Base-by-base conservation (phyloP, 257 asterid genomes). In the Petunia axillaris region DNA sequence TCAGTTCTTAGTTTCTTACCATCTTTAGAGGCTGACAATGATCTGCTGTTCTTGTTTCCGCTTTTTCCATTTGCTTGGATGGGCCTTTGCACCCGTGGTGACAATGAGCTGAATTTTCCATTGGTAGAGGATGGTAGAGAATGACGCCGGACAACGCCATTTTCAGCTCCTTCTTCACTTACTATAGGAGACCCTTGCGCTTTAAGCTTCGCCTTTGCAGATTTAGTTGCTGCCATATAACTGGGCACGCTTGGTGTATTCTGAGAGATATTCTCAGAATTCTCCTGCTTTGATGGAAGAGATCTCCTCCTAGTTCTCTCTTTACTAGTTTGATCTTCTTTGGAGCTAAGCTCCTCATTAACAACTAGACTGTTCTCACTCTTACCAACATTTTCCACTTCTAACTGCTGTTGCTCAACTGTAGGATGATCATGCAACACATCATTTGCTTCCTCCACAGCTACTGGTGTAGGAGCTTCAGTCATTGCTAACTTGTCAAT, bases 141-240 rank as follows among this genome's bases (percentile, higher is more conserved):
- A 89, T 93, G 97, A 44, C 98, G 93, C 6, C 98, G 88, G 14
- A 80, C 81, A 58, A 82, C 79, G 48, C 86, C 90, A 85, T 86
- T 82, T 73, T 90, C 96, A 64, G 84, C 76, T 25, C 64, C 92
- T n/a, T 91, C 96, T 81, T 89, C 99, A 58, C 62, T 87, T 55
- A 85, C n/a, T 82, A 85, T 91, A 8, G 86, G 65, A 77, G 96
- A 77, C 6, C 90, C 97, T 82, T 94, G 97, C 60, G 93, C 89
- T 89, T 93, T 91, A 65, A 95, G 99, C 90, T 93, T 95, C 44
- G 98, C 99, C 86, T 93, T 95, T 25, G 97, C 99, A 65, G 98
- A 95, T 85, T 87, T 87, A 41, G 98, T 95, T 35, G 97, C 97
- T 2, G 92, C 94, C 99, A 95, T 95, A 82, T 95, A 95, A 82